Evolutionary conservation across 768 basidiomycete genomes (phyloP).

Genomic region (Termitomyces sp.): DNA sequence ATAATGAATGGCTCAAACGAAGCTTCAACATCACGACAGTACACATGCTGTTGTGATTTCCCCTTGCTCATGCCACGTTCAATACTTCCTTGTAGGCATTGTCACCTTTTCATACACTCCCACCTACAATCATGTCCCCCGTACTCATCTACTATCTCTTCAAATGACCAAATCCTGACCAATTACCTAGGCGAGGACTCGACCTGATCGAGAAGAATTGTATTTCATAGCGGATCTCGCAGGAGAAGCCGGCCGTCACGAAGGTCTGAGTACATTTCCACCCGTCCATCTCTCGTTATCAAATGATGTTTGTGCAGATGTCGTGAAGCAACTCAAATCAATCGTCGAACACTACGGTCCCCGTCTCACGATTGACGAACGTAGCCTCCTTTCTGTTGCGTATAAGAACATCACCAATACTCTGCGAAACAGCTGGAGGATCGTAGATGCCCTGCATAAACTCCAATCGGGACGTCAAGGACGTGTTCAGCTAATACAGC

Average conservation of each 20-base stretch:
- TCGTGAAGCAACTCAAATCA: conserved; percentile 72
- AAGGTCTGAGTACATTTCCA: conserved; percentile 41
- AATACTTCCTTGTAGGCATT: not conserved
- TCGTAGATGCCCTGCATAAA: conserved; percentile 71
- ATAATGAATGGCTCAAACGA: conserved; percentile 4
- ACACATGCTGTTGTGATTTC: conserved; percentile 2
- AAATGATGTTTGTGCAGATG: conserved; percentile 39
- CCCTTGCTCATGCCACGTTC: conserved; percentile 7
- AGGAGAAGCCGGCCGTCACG: conserved; percentile 85
- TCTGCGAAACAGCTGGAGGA: conserved; percentile 81
- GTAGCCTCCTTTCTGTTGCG: conserved; percentile 82
- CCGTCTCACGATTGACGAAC: conserved; percentile 75
- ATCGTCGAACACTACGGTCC: conserved; percentile 64
- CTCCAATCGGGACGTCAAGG: conserved; percentile 41
- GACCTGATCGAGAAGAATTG: conserved; percentile 29
- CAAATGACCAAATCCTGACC: not conserved
- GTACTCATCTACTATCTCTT: not conserved
- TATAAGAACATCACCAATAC: conserved; percentile 88
- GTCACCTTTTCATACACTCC: not conserved
- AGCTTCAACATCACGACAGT: not conserved
- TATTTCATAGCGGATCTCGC: conserved; percentile 74
- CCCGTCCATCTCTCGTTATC: not conserved
- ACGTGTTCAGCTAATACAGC: conserved; percentile 62
- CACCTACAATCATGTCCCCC: conserved; percentile 5
- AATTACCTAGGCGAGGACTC: conserved; percentile 8